A percentile compares a stretch with the other conserved stretches of the same genome.
Conservation (phyloP, 1,139 yeast species). For the Geotrichum siamense region DNA sequence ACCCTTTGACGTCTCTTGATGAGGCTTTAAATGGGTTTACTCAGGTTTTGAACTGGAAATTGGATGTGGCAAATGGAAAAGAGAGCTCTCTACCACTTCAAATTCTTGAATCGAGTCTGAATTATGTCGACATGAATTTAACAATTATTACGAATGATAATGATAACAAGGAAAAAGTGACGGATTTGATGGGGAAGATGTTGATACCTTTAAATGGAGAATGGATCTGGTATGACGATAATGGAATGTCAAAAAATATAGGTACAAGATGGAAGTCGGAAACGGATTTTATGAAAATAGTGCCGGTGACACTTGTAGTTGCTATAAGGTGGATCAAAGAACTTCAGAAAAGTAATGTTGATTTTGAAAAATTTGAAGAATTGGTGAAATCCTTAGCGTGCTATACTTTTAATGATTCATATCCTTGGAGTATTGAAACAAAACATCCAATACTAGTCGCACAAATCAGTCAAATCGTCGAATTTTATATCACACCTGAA, state of each 20-base stretch:
- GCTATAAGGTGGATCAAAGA: slow-evolving; percentile 8
- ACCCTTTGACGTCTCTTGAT: background rate
- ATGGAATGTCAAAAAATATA: slow-evolving; percentile 17
- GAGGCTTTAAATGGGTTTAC: slow-evolving; percentile 5
- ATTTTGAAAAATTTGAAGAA: background rate
- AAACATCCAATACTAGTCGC: background rate
- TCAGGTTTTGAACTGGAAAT: slow-evolving; percentile 8
- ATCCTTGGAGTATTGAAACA: slow-evolving; percentile 9
- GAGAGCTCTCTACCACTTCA: background rate
- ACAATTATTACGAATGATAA: background rate
- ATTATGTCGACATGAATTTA: slow-evolving; percentile 7
- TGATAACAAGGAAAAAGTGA: background rate
- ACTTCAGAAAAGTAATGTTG: background rate
- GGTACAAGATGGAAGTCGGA: slow-evolving; percentile 9
- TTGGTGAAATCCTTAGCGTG: slow-evolving; percentile 7
- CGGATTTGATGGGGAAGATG: slow-evolving; percentile 14
- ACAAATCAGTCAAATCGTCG: background rate
- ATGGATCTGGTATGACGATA: slow-evolving; percentile 24
- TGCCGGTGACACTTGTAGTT: slow-evolving; percentile 14
- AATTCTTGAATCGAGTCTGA: slow-evolving; percentile 8
- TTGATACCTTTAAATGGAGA: slow-evolving; percentile 20
- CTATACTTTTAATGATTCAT: slow-evolving; percentile 9
- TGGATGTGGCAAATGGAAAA: background rate
- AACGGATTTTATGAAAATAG: slow-evolving; percentile 5
- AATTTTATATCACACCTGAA: background rate